Conservation (phyloP, 2,329 filamentous ascomycete genomes). For the Fusarium musae region DNA sequence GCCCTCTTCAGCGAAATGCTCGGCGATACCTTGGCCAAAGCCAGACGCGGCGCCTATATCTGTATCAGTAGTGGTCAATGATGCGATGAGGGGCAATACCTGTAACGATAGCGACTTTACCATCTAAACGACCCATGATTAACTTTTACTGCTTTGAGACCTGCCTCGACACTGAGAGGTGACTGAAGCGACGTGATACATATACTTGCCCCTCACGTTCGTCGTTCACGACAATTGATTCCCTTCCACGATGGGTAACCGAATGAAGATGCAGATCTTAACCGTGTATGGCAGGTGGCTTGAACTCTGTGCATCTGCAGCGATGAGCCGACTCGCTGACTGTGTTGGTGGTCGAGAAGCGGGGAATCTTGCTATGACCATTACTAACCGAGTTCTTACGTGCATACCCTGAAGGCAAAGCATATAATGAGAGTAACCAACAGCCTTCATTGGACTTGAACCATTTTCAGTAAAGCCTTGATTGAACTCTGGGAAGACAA, state of each 20-base stretch:
- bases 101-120: constrained; percentile 19
- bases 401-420: neutral
- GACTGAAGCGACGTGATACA: neutral
- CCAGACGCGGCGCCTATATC: constrained; percentile 6
- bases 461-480: neutral
- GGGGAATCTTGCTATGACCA: neutral
- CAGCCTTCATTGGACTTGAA: neutral
- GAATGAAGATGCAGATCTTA: neutral
- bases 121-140: constrained; percentile 17
- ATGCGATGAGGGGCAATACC: neutral
- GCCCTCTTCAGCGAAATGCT: constrained; percentile 11
- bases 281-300: neutral
- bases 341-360: neutral
- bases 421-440: neutral
- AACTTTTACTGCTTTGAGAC: rapidly evolving
- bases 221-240: neutral
- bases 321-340: constrained; percentile 2
- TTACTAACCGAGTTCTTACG: constrained; percentile 13
- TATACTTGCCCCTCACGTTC: neutral
- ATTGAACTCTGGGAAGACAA: neutral
- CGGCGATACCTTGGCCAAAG: constrained; percentile 25
- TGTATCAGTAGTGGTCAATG: neutral
- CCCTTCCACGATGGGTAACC: too few species aligned
- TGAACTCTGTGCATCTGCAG: neutral
- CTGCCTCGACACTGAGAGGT: rapidly evolving